phyloP scores from a whole-genome alignment of 2,329 filamentous ascomycete species.

The Tolypocladium inflatum region DNA sequence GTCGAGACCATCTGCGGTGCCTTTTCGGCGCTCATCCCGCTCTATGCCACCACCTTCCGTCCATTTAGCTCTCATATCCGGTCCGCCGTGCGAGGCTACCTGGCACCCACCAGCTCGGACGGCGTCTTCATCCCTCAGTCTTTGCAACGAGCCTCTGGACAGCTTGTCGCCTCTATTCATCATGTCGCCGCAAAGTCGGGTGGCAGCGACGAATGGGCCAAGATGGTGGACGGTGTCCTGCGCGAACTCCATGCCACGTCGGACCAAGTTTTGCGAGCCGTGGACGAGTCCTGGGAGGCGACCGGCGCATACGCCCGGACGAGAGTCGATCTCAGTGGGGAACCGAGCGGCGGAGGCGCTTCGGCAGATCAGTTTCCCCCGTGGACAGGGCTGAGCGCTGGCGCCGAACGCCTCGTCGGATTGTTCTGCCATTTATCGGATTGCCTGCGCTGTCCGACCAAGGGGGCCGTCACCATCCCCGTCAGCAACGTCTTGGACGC shows the following conservation, averaged over 20 bases:
- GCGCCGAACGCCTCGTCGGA: slow-evolving; percentile 57
- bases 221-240: slow-evolving; percentile 51
- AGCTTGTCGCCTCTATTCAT: slow-evolving; percentile 61
- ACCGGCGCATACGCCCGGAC: slow-evolving; percentile 38
- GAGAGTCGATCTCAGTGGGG: slow-evolving; percentile 32
- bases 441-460: slow-evolving; percentile 55
- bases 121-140: slow-evolving; percentile 36
- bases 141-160: slow-evolving; percentile 49
- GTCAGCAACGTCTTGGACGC: slow-evolving; percentile 60
- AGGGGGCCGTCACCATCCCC: slow-evolving; percentile 55
- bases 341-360: slow-evolving; percentile 36
- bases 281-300: slow-evolving; percentile 76
- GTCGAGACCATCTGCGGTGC: slow-evolving; percentile 62
- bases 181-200: slow-evolving; percentile 75
- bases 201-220: slow-evolving; percentile 69
- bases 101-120: slow-evolving; percentile 55
- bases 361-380: slow-evolving; percentile 43
- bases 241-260: slow-evolving; percentile 59
- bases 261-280: slow-evolving; percentile 67
- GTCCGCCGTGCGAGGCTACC: slow-evolving; percentile 45
- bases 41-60: slow-evolving; percentile 75
- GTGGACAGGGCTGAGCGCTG: slow-evolving; percentile 70
- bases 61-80: slow-evolving; percentile 63
- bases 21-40: slow-evolving; percentile 62
- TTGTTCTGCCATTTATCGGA: slow-evolving; percentile 56